A percentile compares a stretch with the other conserved stretches of the same genome.
Conservation (phyloP, 257 asterid species). For the Thymus mandschuricus region DNA sequence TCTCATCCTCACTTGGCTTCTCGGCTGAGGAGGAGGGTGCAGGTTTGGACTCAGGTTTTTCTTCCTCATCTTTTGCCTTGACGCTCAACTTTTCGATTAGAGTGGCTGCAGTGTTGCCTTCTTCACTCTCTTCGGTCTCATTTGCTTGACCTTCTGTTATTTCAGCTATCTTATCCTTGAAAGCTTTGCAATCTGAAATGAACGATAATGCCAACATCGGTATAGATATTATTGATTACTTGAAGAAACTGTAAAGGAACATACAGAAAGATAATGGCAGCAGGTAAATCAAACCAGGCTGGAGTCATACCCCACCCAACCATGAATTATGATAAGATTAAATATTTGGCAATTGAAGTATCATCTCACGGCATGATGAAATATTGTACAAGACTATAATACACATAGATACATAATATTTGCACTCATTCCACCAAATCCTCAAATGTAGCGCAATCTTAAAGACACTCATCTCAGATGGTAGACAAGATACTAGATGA, state of each 20-base stretch:
- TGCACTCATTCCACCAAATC: not conserved
- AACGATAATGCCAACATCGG: not conserved
- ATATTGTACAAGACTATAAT: not conserved
- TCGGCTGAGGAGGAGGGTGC: conserved; percentile 40
- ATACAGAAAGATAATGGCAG: not conserved
- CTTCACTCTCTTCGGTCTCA: conserved; percentile 50
- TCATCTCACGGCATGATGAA: not conserved
- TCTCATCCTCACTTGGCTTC: conserved; percentile 40
- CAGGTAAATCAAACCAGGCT: not conserved
- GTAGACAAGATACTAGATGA: not conserved
- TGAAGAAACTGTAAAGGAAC: not conserved
- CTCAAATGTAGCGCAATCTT: not conserved
- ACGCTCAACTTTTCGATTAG: conserved; percentile 67
- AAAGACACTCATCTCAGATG: not conserved
- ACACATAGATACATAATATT: not conserved
- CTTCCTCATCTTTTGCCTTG: conserved; percentile 45
- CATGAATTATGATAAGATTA: not conserved
- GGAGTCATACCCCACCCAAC: not conserved
- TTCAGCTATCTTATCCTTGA: conserved; percentile 66
- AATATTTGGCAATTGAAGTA: not conserved
- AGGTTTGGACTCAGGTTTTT: conserved; percentile 48
- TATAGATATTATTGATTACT: not conserved
- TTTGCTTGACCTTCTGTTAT: conserved; percentile 55
- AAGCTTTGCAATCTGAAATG: conserved; percentile 66
- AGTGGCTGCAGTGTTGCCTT: conserved; percentile 55